Percentiles rank a stretch among this genome's conserved stretches.
Conservation (phyloP, 805 yeast genomes). For the Ogataea paradorogensis region DNA sequence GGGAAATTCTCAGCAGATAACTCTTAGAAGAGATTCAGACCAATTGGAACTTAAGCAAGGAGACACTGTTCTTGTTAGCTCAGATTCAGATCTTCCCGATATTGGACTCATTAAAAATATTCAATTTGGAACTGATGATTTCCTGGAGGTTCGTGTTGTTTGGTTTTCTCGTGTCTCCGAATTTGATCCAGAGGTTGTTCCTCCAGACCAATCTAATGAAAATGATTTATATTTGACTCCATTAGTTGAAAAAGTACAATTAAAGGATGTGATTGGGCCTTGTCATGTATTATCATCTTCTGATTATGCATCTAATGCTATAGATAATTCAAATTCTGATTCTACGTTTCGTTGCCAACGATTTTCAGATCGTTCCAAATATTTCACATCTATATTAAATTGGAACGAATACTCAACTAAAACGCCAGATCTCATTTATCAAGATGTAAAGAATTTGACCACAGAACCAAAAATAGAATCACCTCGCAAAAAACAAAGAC, state of each 20-base stretch:
- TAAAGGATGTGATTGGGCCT: constrained; percentile 41
- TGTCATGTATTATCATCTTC: constrained; percentile 42
- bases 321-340: constrained; percentile 36
- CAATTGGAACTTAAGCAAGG: constrained; percentile 51
- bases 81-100: constrained; percentile 34
- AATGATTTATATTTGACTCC: constrained; percentile 59
- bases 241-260: constrained; percentile 40
- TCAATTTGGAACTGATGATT: constrained; percentile 45
- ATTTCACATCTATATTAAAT: constrained; percentile 38
- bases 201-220: constrained; percentile 25
- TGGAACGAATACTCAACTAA: constrained; percentile 33
- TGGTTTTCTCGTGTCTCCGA: constrained; percentile 47
- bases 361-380: constrained; percentile 38
- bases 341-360: constrained; percentile 40
- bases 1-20: constrained; percentile 13
- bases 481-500: constrained; percentile 5
- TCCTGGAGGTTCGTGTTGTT: constrained; percentile 46
- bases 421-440: constrained; percentile 34
- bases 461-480: constrained; percentile 24
- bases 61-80: constrained; percentile 44
- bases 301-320: constrained; percentile 34
- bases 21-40: constrained; percentile 43
- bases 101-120: constrained; percentile 53
- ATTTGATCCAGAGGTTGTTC: constrained; percentile 31
- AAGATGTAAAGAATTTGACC: constrained; percentile 30